phyloP scores from a whole-genome alignment of 805 yeast species.

The Teunomyces lycoperdinae region DNA sequence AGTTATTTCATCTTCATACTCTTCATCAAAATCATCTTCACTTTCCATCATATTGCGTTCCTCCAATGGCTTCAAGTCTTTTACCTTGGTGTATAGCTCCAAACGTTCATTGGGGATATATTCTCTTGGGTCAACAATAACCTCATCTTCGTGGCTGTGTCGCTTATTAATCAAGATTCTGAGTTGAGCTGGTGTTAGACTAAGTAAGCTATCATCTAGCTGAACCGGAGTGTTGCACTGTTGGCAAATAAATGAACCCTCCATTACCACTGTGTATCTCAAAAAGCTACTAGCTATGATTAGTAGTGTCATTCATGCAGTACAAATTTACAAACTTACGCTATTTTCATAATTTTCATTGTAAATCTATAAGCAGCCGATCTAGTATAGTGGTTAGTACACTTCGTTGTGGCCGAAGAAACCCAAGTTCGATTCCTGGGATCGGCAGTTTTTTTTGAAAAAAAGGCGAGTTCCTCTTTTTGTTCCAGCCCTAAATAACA shows the following conservation, averaged over 20 bases:
- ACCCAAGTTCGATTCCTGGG: conserved; percentile 54
- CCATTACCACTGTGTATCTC: conserved; percentile 2
- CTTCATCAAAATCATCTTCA: conserved; percentile 20
- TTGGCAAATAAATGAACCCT: conserved; percentile 45
- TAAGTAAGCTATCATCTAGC: conserved; percentile 51
- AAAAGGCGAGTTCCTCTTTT: not conserved
- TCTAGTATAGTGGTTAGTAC: conserved; percentile 51
- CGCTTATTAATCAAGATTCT: conserved; percentile 48
- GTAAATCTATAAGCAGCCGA: conserved; percentile 26
- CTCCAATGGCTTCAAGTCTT: conserved; percentile 21
- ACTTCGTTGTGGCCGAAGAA: conserved; percentile 49
- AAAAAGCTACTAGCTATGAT: not conserved
- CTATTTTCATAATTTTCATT: not conserved
- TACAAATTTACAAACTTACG: not conserved
- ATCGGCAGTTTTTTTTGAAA: conserved; percentile 34
- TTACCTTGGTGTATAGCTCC: conserved; percentile 25
- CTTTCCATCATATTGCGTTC: conserved; percentile 30
- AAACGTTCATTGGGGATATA: conserved; percentile 40
- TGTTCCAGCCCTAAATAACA: not conserved
- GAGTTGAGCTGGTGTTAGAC: conserved; percentile 50
- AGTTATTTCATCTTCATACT: conserved; percentile 15
- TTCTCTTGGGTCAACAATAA: conserved; percentile 25
- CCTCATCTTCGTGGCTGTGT: conserved; percentile 13
- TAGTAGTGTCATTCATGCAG: not conserved
- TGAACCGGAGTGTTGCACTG: conserved; percentile 58